Base-by-base conservation (phyloP, 164 flowering plant species). In the Akebia trifoliata region DNA sequence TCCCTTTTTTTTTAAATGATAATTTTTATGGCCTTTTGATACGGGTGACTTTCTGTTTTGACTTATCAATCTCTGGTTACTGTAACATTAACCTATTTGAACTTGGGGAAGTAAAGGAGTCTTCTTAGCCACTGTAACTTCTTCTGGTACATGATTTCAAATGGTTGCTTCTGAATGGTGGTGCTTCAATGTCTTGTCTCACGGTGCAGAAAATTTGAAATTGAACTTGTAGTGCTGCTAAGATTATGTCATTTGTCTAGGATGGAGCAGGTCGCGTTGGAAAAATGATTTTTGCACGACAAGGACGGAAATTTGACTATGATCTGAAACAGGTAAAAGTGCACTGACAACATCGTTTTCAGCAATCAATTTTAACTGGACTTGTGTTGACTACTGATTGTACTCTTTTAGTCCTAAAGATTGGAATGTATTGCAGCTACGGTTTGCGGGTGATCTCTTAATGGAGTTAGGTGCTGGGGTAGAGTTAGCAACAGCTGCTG, bases 241-340 rank as follows among this genome's bases (percentile, higher is more conserved):
- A 37, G 24, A 1, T 47, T 46, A 2, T 31, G 17, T 14, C 20
- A 32, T 52, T 14, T 50, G 18, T 71, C 36, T 57, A 93, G 99
- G 99, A 94, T 81, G 99, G 99, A 61, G 97, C 99, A 61, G 99
- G 99, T 35, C 93, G 97, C 50, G 81, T 94, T 59, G 99, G 99
- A 18, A 94, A 94, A 70, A 90, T 94, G 97, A 78, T 94, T 51
- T 94, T 81, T 73, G 72, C 99, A 18, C 79, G 95, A 31, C 97
- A 94, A 75, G 99, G 99, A 54, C 90, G 81, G 80, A 94, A 94
- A 67, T 94, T 94, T 78, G 99, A 94, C 69, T 86, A 81, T 76
- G 99, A 94, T 75, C 76, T 94, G 35, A 94, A 94, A 67, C 99
- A 90, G 86, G 99, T 90, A 70, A 26, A 47, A 38, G 21, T 37